Base-by-base conservation (phyloP, 306 rosid species). In the Prunus mongolica region DNA sequence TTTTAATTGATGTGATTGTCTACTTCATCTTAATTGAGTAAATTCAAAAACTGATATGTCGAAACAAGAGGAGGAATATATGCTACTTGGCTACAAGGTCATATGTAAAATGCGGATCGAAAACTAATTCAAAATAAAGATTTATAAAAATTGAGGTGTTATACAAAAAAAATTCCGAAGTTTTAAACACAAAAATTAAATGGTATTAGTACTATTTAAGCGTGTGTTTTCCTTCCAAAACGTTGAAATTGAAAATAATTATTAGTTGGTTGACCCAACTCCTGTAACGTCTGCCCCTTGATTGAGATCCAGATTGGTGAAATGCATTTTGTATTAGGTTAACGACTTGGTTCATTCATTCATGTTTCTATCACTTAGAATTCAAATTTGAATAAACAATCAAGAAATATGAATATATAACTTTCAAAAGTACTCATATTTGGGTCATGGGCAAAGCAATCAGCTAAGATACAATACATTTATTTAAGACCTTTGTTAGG, bases 241-340 rank as follows among this genome's bases (percentile, higher is more conserved):
- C 44, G 7, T 38, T 38, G 44, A 38, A 6, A 38, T 38, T 6
- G 9, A 38, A 38, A 38, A 38, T 6, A 6, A 38, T 38, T 38
- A 14, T 65, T 19, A 45, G 61, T 60, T 77, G 54, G 76, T 71
- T 78, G 58, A 34, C 51, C 81, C 55, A 78, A 68, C 63, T 60
- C 22, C 8, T 11, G 62, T 19, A 6, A n/a, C 16, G 19, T 19
- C 38, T 30, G 72, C 50, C 30, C 6, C 50, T 38, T 67, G 67
- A 58, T 20, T 76, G 12, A 8, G 65, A 55, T 27, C 25, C 5
- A 69, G 34, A 27, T 45, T 54, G 44, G 44, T 67, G 50, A 78
- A 50, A 5, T 19, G 14, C 44, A 13, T 16, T 20, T 50, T 0
- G 32, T 34, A 66, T 76, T 54, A 67, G 57, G 80, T 47, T 62